These are phyloP conservation scores for Coffea canephora DNA, from an alignment of 257 asterid species.

Conservation along the genomic window DNA sequence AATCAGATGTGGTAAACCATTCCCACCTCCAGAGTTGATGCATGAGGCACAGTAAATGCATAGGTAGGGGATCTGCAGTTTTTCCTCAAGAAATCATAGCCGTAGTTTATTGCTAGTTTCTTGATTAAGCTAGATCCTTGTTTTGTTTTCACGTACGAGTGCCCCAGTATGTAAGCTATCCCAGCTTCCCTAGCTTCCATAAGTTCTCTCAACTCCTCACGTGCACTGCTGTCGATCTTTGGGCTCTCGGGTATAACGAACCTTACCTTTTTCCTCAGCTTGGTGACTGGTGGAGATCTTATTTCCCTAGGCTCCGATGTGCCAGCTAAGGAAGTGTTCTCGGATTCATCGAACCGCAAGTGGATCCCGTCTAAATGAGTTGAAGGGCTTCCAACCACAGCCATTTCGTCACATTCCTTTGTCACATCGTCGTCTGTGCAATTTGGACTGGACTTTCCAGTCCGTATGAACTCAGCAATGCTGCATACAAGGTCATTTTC, in stretches of 20 bases:
- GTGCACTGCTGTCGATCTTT: constrained; percentile 37
- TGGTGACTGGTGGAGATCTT: constrained; percentile 30
- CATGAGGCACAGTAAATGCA: constrained; percentile 70
- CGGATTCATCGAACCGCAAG: constrained; percentile 31
- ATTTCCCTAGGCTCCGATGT: constrained; percentile 52
- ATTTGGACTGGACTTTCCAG: constrained; percentile 30
- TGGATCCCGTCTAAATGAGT: constrained; percentile 50
- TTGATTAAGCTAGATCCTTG: constrained; percentile 70
- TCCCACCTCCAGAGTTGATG: constrained; percentile 92
- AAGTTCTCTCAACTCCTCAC: constrained; percentile 62
- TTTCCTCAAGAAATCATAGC: constrained; percentile 85
- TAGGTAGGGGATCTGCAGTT: constrained; percentile 65
- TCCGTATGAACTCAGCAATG: constrained; percentile 75
- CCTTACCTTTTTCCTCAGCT: constrained; percentile 59
- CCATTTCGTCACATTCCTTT: constrained; percentile 45
- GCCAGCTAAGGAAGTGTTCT: constrained; percentile 25
- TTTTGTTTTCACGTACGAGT: constrained; percentile 77
- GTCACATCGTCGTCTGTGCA: constrained; percentile 17
- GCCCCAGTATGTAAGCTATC: constrained; percentile 78
- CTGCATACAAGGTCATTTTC: constrained; percentile 82
- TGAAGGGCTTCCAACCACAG: constrained; percentile 75
- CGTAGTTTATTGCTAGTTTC: constrained; percentile 67
- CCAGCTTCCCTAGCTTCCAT: constrained; percentile 94
- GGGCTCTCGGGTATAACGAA: constrained; percentile 75
- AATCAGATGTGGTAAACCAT: constrained; percentile 80